Evolutionary conservation across 257 asterid species (phyloP).

Genomic region (Coffea eugenioides): DNA sequence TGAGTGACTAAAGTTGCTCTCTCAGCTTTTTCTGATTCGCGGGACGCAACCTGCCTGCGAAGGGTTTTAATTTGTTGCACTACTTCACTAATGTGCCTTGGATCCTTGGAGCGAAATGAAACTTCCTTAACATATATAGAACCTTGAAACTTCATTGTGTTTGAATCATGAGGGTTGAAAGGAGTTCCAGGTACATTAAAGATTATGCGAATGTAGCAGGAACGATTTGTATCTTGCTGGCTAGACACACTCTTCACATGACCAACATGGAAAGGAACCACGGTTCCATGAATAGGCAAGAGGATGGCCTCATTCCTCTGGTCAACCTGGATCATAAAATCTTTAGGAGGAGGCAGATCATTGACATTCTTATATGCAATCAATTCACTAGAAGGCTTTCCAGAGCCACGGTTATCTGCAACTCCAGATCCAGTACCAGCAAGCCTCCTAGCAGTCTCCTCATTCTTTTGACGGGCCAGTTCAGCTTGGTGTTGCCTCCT

Average conservation of each 20-base stretch:
- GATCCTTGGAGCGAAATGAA: constrained; percentile 67
- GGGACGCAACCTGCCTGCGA: constrained; percentile 49
- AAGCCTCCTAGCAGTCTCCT: constrained; percentile 69
- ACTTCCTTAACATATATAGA: constrained; percentile 63
- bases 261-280: constrained; percentile 74
- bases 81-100: constrained; percentile 69
- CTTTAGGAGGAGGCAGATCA: constrained; percentile 63
- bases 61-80: constrained; percentile 65
- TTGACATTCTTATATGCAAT: constrained; percentile 59
- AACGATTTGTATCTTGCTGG: constrained; percentile 65
- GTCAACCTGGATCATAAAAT: constrained; percentile 70
- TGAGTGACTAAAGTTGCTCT: constrained; percentile 74
- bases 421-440: constrained; percentile 46
- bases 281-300: constrained; percentile 55
- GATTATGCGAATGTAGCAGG: constrained; percentile 60
- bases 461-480: constrained; percentile 75
- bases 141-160: constrained; percentile 47
- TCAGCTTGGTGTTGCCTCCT: constrained; percentile 80
- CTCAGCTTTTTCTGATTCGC: constrained; percentile 82
- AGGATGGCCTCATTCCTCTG: constrained; percentile 71
- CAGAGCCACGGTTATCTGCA: constrained; percentile 36
- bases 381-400: constrained; percentile 43
- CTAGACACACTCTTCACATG: constrained; percentile 65
- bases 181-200: constrained; percentile 82
- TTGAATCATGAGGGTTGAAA: constrained; percentile 59